Evolutionary conservation across 208 protist genomes (phyloP).

Genomic region (Leishmania guyanensis): DNA sequence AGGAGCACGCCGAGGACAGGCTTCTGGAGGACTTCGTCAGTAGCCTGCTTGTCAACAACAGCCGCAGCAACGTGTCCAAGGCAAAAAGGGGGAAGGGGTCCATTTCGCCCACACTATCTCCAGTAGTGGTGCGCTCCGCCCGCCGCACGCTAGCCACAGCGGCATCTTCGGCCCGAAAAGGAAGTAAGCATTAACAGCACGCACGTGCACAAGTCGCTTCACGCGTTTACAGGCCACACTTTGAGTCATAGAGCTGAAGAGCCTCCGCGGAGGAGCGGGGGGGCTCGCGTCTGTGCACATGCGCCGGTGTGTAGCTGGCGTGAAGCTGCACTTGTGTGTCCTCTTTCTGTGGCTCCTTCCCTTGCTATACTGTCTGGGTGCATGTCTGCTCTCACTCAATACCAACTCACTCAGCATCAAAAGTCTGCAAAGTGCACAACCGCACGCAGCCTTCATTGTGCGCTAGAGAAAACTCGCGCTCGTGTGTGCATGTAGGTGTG

Average conservation of each 20-base stretch:
- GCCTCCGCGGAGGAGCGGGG: neutral
- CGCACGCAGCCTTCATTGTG: neutral
- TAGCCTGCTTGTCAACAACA: conserved; percentile 6
- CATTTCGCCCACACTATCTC: neutral
- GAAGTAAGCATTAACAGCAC: neutral
- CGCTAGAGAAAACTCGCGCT: neutral
- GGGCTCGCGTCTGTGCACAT: neutral
- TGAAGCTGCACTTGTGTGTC: too few species aligned
- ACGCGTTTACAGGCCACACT: neutral
- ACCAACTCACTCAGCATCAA: neutral
- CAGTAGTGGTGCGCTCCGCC: neutral
- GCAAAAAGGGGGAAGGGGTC: neutral
- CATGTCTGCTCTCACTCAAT: neutral
- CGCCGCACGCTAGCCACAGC: neutral
- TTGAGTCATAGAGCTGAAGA: neutral
- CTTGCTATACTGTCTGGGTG: neutral
- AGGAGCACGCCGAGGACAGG: conserved; percentile 11
- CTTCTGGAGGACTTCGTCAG: conserved; percentile 24
- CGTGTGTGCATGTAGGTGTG: neutral
- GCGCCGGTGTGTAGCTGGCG: neutral
- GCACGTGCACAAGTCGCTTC: neutral
- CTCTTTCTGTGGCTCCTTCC: conserved; percentile 10
- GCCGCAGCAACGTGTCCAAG: neutral
- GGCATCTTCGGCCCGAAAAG: neutral
- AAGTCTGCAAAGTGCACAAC: neutral